phyloP scores from a whole-genome alignment of 2,329 filamentous ascomycete species.

The Monosporascus sp. region DNA sequence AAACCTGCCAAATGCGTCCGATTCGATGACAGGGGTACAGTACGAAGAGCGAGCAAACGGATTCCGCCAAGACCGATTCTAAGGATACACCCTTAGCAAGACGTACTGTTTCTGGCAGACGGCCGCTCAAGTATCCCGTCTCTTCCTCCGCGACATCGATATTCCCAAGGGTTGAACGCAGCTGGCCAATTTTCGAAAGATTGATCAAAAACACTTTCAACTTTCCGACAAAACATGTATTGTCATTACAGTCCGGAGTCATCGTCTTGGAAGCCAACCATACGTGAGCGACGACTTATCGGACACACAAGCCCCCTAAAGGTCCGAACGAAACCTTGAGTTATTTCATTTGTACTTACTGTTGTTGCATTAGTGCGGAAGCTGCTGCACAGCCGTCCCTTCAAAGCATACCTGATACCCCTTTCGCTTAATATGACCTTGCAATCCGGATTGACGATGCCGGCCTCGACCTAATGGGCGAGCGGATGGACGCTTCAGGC shows the following conservation, averaged over 20 bases:
- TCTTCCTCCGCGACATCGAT: too few relatives aligned
- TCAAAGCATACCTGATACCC: not conserved
- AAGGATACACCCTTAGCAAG: not conserved
- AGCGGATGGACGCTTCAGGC: too few relatives aligned
- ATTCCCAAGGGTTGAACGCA: too few relatives aligned
- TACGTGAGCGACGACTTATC: too few relatives aligned
- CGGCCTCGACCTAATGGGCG: not conserved
- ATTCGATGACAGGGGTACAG: conserved; percentile 62
- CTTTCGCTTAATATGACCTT: not conserved
- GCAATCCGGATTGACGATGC: not conserved
- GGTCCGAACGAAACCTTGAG: not conserved
- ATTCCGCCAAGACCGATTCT: conserved; percentile 36
- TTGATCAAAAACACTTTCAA: too few relatives aligned
- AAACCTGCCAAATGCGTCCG: conserved; percentile 38
- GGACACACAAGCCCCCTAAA: too few relatives aligned
- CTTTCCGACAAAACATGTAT: too few relatives aligned
- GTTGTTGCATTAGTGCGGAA: not conserved
- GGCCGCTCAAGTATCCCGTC: too few relatives aligned
- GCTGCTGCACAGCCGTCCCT: not conserved
- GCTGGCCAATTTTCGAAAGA: too few relatives aligned
- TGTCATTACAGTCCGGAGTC: too few relatives aligned
- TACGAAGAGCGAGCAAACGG: conserved; percentile 49
- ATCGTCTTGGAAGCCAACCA: too few relatives aligned
- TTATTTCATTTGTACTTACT: not conserved
- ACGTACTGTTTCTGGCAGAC: too few relatives aligned